Evolutionary conservation across 306 rosid species (phyloP), one percentile per base, ranked within the genome.

Genomic region (Acacia crassicarpa): DNA sequence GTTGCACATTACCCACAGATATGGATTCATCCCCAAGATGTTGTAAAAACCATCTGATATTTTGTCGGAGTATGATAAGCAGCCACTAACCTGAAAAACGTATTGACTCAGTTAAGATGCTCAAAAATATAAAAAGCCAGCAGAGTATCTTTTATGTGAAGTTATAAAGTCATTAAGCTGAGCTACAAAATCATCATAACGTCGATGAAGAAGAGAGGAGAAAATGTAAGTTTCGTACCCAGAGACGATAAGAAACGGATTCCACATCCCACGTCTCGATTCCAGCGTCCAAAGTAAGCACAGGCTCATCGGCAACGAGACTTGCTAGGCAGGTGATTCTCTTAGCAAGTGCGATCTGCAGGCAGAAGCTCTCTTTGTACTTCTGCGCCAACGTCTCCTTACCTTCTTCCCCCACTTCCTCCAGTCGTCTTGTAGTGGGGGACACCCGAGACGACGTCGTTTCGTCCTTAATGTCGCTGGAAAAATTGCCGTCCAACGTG

Each of bases 21-120:
- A 92, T 51, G 99, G 99, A 83, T 95, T 95, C 98, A 95, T 93
- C 80, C 99, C 99, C 91, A 91, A 72, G 54, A 95, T 93, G 85
- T 91, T 93, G 76, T 92, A 95, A 89, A 95, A 95, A 48, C 99
- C 98, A 78, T 95, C 99, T 6, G 92, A 89, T 83, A 95, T 95
- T 87, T 92, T 93, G 74, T 95, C 99, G 11, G 91, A 81, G 86
- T 95, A 95, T 1, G 99, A 95, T 86, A 95, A 89, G 82, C 98
- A 88, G 48, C 99, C 99, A 88, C 91, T 95, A 43, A 89, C 96
- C 99, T 95, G 84, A 83, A 70, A 79, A 76, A 10, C 19, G 14
- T 2, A 48, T 38, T 12, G 33, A 74, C 62, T 72, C 63, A 49
- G 40, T 25, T 71, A 71, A 45, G 58, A 74, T 7, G 53, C 10